A percentile compares a stretch with the other conserved stretches of the same genome.
phyloP scores from a whole-genome alignment of 208 protist genomes.

The Vickermania ingenoplastis region DNA sequence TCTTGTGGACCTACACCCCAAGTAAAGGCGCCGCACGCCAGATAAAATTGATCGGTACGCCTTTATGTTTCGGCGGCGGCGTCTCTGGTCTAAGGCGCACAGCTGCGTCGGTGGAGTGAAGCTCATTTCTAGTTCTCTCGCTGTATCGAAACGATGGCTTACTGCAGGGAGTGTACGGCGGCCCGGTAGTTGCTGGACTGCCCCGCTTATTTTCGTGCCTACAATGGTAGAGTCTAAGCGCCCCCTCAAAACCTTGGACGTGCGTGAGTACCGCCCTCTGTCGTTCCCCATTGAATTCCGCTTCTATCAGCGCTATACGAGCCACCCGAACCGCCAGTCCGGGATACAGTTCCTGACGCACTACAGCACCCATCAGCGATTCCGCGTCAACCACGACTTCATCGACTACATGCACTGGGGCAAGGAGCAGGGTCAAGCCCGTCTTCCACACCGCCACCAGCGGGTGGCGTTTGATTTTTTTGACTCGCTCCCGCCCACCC shows the following conservation, averaged over 20 bases:
- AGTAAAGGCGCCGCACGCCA: too few relatives aligned
- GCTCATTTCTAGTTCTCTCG: too few relatives aligned
- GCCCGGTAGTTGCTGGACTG: too few relatives aligned
- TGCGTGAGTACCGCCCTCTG: conserved; percentile 76
- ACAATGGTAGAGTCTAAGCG: too few relatives aligned
- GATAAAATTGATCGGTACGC: too few relatives aligned
- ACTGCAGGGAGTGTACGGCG: too few relatives aligned
- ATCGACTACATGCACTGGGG: conserved; percentile 91
- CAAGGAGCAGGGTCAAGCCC: conserved; percentile 82
- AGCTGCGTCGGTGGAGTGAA: too few relatives aligned
- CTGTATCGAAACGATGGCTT: too few relatives aligned
- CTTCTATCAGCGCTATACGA: conserved; percentile 89
- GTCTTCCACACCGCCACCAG: conserved; percentile 82
- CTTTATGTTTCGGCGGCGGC: too few relatives aligned
- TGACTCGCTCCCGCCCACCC: conserved; percentile 73
- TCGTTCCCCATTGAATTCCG: conserved; percentile 85
- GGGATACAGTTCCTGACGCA: conserved; percentile 87
- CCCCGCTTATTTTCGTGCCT: too few relatives aligned
- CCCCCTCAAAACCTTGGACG: conserved; percentile 74
- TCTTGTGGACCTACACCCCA: too few relatives aligned
- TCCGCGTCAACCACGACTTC: conserved; percentile 82
- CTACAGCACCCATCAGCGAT: conserved; percentile 84
- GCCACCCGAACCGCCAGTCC: conserved; percentile 82
- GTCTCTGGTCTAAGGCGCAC: too few relatives aligned
- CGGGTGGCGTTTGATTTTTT: conserved; percentile 88